Evolutionary conservation across 2,329 filamentous ascomycete species (phyloP), one percentile per base, ranked within the genome.

Genomic region (Neonectria magnoliae): DNA sequence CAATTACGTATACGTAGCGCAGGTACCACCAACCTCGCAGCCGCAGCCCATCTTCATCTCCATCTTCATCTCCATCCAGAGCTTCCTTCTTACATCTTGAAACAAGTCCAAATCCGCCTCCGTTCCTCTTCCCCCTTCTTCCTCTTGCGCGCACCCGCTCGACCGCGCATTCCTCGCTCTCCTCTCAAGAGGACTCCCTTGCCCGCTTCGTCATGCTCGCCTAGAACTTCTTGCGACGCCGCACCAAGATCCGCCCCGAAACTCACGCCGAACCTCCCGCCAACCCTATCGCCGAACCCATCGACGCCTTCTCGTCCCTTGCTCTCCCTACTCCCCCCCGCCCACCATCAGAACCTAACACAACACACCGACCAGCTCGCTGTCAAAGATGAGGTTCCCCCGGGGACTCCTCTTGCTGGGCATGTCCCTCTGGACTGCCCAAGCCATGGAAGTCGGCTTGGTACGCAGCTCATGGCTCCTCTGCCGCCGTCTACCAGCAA

Each of bases 381-480:
- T 53, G 54, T 66, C 74, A 82, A 68, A 65, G 57, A 90, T 90
- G 88, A 87, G 83, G 81, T 81, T 81, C 72, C 85, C 85, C 79
- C 72, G 82, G 69, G 83, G 83, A 72, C 77, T 82, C 60, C 76
- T 87, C 69, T 74, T 83, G 66, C 76, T 90, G 80, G 84, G 82
- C 73, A 75, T 87, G 81, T 87, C 84, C 75, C 70, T 84, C 57
- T 83, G 84, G 83, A 83, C 85, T 62, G 84, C 81, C 68, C 78
- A 79, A 65, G 88, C 87, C 27, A 78, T 90, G 73, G 88, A 91
- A 76, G 81, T 89, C 67, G 78, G 79, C 71, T 81, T 91, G 77
- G 88, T 90, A 80, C 51, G 83, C 59, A 25, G 52, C 57, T 62
- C 47, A 64, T 31, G 45, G 51, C 47, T 33, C 33, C 44, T 14